Base-by-base conservation (phyloP, 805 yeast genomes). In the Blastobotrys muscicola region DNA sequence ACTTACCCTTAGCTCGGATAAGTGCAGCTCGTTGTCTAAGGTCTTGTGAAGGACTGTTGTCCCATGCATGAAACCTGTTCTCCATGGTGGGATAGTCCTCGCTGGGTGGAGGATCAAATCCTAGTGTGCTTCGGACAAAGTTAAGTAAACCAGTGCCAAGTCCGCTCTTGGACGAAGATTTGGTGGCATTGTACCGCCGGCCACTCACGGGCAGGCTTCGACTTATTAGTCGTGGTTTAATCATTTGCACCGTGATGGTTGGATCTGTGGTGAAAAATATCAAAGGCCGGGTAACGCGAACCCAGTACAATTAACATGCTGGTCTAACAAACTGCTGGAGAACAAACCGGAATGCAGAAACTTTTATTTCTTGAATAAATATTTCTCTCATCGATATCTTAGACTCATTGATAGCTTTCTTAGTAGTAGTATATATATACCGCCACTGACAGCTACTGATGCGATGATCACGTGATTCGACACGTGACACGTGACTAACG, bases 1-100 rank as follows among this genome's bases (percentile, higher is more conserved):
- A 90, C 57, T 76, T 75, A 8, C 95, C 96, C 48, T 80, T 72
- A 3, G 94, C 82, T 59, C 89, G 75, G 49, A 90, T 92, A 45
- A 80, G 77, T 14, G 95, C 96, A 1, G 97, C 97, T 48, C 97
- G 74, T 52, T 85, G 82, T 50, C 97, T 75, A 46, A 90, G 70
- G 52, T 85, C 96, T 43, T 82, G 83, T 20, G 80, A 75, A 1
- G 97, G 97, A 1, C 95, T 85, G 47, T 82, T 80, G 57, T 90
- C 97, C 97, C 97, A 89, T 26, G 78, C 78, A 58, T 85, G 83
- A 58, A 83, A 83, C 56, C 90, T 65, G 60, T 82, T 81, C 53
- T 78, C 82, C 13, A 71, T 72, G 0, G 85, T 79, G 20, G 92
- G 90, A 32, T 72, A 78, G 52, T 77, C 76, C 31, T 76, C 77